A percentile compares a stretch with the other conserved stretches of the same genome.
Conservation (phyloP, 2,329 filamentous ascomycete species). For the Volutella citrinella region DNA sequence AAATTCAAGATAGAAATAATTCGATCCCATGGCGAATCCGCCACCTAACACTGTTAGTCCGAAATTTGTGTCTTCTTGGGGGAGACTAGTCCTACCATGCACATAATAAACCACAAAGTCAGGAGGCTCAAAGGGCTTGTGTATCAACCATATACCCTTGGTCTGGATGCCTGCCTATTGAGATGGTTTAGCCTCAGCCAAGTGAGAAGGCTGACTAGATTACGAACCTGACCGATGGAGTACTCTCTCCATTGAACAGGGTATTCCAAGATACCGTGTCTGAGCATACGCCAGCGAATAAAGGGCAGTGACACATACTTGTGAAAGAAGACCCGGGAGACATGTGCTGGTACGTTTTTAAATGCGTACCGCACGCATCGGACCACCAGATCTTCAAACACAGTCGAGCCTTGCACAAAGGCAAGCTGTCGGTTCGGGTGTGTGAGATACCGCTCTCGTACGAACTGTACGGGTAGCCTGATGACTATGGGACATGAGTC, state of each 20-base stretch:
- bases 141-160: conserved; percentile 67
- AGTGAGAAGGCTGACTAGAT: too few species aligned
- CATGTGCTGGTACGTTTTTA: conserved; percentile 62
- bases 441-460: conserved; percentile 31
- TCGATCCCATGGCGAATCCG: conserved; percentile 79
- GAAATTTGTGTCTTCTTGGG: not conserved
- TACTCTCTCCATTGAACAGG: conserved; percentile 63
- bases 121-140: conserved; percentile 57
- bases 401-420: conserved; percentile 66
- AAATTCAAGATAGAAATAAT: conserved; percentile 83
- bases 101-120: conserved; percentile 81
- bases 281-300: conserved; percentile 69
- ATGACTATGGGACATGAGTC: too few species aligned
- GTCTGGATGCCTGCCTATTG: conserved; percentile 41
- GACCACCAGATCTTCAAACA: conserved; percentile 75
- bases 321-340: conserved; percentile 75
- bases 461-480: conserved; percentile 26
- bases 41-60: conserved; percentile 51
- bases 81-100: conserved; percentile 56
- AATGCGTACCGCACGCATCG: conserved; percentile 78
- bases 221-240: conserved; percentile 26
- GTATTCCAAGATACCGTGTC: conserved; percentile 63
- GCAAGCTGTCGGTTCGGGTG: conserved; percentile 39
- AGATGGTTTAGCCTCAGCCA: too few species aligned
- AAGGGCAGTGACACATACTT: conserved; percentile 72